Percentiles rank a stretch among this genome's conserved stretches.
Evolutionary conservation across 768 basidiomycete genomes (phyloP).

Genomic region (Kwoniella bestiolae): DNA sequence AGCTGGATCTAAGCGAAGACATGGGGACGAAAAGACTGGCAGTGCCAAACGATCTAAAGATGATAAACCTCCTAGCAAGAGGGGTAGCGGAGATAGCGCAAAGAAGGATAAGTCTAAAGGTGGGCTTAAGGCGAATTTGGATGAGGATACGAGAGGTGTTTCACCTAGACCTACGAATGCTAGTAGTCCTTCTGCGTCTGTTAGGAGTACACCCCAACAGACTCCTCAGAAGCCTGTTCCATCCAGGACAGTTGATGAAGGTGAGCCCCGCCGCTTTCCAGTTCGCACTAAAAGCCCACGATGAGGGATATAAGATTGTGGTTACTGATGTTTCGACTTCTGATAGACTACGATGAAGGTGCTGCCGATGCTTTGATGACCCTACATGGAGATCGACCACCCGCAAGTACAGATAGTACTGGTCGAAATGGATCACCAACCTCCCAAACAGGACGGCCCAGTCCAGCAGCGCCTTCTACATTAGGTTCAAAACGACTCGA

Average conservation of each 20-base stretch:
- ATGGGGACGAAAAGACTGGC: conserved; percentile 24
- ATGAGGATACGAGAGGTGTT: conserved; percentile 14
- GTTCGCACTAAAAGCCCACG: no score
- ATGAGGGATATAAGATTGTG: no score
- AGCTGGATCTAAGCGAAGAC: conserved; percentile 34
- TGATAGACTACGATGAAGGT: conserved; percentile 86
- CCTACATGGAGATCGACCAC: conserved; percentile 61
- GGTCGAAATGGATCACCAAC: conserved; percentile 13
- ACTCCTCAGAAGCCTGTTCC: conserved; percentile 54
- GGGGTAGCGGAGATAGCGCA: conserved; percentile 28
- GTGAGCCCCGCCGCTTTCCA: no score
- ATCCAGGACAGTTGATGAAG: conserved; percentile 75
- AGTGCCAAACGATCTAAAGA: conserved; percentile 38
- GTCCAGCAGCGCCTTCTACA: background rate
- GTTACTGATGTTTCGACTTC: no score
- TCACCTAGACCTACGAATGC: conserved; percentile 19
- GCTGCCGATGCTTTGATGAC: conserved; percentile 83
- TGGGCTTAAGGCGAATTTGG: conserved; percentile 24
- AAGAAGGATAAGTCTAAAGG: conserved; percentile 39
- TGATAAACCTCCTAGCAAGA: conserved; percentile 46
- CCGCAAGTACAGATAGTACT: conserved; percentile 18
- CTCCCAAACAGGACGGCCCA: conserved; percentile 12
- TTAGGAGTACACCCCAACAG: conserved; percentile 23
- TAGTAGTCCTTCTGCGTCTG: conserved; percentile 24
- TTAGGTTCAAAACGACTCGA: conserved; percentile 35